Evolutionary conservation across 139 green algal species (phyloP).

Genomic region (Chlamydomonas asymmetrica): DNA sequence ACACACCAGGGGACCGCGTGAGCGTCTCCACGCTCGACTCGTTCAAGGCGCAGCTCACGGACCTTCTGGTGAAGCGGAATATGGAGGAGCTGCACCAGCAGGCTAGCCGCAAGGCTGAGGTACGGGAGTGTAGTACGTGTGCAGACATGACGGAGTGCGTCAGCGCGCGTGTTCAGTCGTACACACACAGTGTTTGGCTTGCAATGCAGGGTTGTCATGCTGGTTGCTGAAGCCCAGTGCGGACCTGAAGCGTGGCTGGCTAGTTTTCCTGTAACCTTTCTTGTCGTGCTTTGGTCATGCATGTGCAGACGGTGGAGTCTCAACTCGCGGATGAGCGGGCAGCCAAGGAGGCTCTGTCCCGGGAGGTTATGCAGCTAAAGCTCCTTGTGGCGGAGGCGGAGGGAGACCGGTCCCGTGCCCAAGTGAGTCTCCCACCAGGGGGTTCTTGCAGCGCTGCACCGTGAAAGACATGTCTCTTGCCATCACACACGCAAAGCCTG

Average conservation of each 20-base stretch:
- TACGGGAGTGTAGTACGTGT: no score
- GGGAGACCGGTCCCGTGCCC: background rate
- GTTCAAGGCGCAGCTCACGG: slow-evolving; percentile 57
- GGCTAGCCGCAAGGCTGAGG: slow-evolving; percentile 37
- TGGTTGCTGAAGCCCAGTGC: background rate
- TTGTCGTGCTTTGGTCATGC: background rate
- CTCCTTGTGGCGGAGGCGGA: slow-evolving; percentile 47
- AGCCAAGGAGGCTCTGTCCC: slow-evolving; percentile 24
- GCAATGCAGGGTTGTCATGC: background rate
- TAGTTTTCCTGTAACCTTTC: background rate
- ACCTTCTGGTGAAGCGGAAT: slow-evolving; percentile 54
- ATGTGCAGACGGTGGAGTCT: slow-evolving; percentile 29
- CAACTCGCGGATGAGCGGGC: slow-evolving; percentile 19
- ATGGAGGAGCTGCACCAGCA: slow-evolving; percentile 52
- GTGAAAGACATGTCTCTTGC: background rate
- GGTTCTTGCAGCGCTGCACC: background rate
- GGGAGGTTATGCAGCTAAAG: slow-evolving; percentile 40
- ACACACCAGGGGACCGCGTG: background rate
- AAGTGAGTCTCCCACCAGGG: background rate
- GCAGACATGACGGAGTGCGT: background rate
- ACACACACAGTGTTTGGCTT: background rate
- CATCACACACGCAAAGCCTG: no score
- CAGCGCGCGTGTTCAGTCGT: background rate
- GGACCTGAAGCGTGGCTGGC: background rate
- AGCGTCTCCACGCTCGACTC: slow-evolving; percentile 33